phyloP scores from a whole-genome alignment of 2,329 filamentous ascomycete genomes.

The Phyllosticta citrichinensis region DNA sequence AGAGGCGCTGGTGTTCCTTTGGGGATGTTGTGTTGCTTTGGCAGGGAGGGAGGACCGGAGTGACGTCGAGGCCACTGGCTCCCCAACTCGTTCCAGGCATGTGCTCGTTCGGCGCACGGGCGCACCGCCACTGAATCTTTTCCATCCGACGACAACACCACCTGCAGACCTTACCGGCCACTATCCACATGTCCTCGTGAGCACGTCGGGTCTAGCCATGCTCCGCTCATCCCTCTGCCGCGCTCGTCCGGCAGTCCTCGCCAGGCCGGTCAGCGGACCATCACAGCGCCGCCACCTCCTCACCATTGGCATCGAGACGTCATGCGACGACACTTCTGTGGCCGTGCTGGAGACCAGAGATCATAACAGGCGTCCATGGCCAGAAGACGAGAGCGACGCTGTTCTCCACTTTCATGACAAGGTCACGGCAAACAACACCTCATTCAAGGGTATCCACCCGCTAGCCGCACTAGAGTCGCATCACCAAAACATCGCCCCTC shows the following conservation, averaged over 20 bases:
- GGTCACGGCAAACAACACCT: constrained; percentile 67
- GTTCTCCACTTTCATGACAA: constrained; percentile 69
- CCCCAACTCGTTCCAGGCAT: not conserved
- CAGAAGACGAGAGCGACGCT: constrained; percentile 29
- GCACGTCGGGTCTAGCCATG: not conserved
- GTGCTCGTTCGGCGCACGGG: not conserved
- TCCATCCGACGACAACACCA: not conserved
- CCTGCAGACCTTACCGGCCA: no score
- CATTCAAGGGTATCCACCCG: constrained; percentile 71
- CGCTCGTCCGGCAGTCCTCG: not conserved
- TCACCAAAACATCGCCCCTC: constrained; percentile 54
- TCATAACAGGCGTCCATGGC: not conserved
- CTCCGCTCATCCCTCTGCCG: not conserved
- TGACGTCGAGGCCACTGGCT: not conserved
- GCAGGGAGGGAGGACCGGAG: not conserved
- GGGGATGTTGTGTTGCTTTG: not conserved
- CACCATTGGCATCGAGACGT: constrained; percentile 68
- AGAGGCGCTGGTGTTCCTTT: not conserved
- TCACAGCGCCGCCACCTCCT: constrained; percentile 21
- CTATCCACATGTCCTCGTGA: not conserved
- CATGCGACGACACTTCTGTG: constrained; percentile 89
- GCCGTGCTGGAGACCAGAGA: constrained; percentile 53
- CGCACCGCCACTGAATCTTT: not conserved
- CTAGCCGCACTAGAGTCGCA: constrained; percentile 66
- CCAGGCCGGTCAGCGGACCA: not conserved